Evolutionary conservation across 169 alveolate species (phyloP).

Genomic region (Toxoplasma gondii): DNA sequence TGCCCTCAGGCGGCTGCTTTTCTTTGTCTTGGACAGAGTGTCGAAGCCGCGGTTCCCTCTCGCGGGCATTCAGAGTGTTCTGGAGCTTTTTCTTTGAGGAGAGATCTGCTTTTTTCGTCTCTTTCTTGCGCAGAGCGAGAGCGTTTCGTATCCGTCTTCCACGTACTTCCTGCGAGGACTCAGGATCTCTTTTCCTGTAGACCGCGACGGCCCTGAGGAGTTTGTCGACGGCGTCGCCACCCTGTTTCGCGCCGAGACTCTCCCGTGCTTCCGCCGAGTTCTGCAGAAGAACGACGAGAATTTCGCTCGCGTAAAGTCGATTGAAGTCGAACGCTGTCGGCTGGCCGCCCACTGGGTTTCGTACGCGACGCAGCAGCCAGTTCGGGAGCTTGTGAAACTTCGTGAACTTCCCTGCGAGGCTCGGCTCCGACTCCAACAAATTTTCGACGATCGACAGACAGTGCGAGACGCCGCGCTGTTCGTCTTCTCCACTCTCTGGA

Average conservation of each 20-base stretch:
- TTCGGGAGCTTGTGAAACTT: conserved; percentile 36
- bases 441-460: conserved; percentile 74
- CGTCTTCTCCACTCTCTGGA: conserved; percentile 73
- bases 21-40: too few species aligned
- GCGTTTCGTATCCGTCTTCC: too few species aligned
- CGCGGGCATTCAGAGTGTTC: too few species aligned
- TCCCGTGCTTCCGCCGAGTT: conserved; percentile 71
- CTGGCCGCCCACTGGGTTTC: not conserved
- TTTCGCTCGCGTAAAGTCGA: conserved; percentile 74
- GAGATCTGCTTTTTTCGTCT: too few species aligned
- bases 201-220: conserved; percentile 80
- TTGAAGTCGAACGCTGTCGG: conserved; percentile 41
- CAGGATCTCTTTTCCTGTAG: conserved; percentile 82
- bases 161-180: conserved; percentile 77
- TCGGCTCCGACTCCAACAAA: conserved; percentile 50
- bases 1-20: too few species aligned
- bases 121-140: too few species aligned
- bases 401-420: not conserved
- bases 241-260: conserved; percentile 72
- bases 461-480: conserved; percentile 75
- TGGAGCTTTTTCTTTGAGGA: too few species aligned
- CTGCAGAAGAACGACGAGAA: conserved; percentile 78
- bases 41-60: too few species aligned
- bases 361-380: conserved; percentile 25
- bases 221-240: conserved; percentile 80